Evolutionary conservation across 495 filamentous ascomycete species (phyloP).

Genomic region (Penicillium turbatum): DNA sequence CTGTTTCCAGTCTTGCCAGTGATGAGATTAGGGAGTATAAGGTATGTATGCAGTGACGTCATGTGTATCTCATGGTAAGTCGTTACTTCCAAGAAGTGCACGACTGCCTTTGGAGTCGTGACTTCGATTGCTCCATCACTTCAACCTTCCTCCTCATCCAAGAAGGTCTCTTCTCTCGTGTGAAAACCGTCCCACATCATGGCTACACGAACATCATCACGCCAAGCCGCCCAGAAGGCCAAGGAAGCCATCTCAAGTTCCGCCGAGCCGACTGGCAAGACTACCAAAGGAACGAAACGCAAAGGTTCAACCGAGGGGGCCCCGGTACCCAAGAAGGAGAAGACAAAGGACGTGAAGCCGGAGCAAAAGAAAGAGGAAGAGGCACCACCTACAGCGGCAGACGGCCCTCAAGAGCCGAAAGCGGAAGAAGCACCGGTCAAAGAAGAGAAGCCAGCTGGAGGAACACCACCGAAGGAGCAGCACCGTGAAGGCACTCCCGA

Average conservation of each 20-base stretch:
- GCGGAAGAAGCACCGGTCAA: neutral
- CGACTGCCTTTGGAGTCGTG: neutral
- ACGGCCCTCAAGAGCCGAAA: slow-evolving; percentile 17
- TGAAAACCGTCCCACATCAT: slow-evolving; percentile 14
- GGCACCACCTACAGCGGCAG: slow-evolving; percentile 12
- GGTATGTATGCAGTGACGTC: slow-evolving; percentile 14
- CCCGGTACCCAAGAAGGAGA: slow-evolving; percentile 30
- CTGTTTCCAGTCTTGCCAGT: neutral
- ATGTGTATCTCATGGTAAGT: slow-evolving; percentile 19
- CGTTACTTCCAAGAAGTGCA: neutral
- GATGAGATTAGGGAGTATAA: slow-evolving; percentile 18
- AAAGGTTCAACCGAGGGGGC: slow-evolving; percentile 27
- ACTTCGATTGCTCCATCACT: neutral
- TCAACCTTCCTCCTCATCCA: neutral
- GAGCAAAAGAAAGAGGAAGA: slow-evolving; percentile 30
- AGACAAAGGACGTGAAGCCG: slow-evolving; percentile 17
- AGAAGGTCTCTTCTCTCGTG: neutral
- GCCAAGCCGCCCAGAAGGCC: slow-evolving; percentile 43
- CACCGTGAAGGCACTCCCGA: neutral
- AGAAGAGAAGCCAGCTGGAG: neutral
- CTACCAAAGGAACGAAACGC: slow-evolving; percentile 32
- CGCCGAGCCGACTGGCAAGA: slow-evolving; percentile 22
- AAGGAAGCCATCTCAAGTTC: slow-evolving; percentile 39
- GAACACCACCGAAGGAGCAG: neutral
- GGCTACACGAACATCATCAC: slow-evolving; percentile 39